phyloP scores from a whole-genome alignment of 345 rosid species.

The Cardiospermum halicacabum region DNA sequence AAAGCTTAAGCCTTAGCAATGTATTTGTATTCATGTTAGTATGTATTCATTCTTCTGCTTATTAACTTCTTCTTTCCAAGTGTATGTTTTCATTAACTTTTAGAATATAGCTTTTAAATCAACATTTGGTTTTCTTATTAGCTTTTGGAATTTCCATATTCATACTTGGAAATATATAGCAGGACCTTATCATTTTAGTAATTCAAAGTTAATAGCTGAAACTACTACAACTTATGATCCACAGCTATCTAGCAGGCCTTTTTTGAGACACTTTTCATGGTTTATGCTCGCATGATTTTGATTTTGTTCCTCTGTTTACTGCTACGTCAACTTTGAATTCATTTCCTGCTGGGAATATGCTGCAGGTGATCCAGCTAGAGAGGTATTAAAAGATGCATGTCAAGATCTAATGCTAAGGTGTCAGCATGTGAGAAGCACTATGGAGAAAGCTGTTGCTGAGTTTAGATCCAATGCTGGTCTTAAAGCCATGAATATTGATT shows the following conservation, averaged over 20 bases:
- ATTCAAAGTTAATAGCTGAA: too few relatives aligned
- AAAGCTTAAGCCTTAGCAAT: not conserved
- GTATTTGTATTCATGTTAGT: not conserved
- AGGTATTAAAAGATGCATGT: constrained; percentile 74
- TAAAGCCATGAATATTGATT: constrained; percentile 19
- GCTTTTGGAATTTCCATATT: too few relatives aligned
- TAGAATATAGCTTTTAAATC: too few relatives aligned
- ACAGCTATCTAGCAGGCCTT: too few relatives aligned
- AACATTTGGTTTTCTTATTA: too few relatives aligned
- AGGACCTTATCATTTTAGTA: too few relatives aligned
- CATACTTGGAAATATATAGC: too few relatives aligned
- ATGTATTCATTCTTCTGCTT: too few relatives aligned
- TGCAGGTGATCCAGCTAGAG: constrained; percentile 80
- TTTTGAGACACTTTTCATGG: not conserved
- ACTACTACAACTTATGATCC: too few relatives aligned
- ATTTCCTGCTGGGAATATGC: constrained; percentile 10
- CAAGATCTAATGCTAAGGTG: constrained; percentile 78
- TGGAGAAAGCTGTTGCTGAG: constrained; percentile 53
- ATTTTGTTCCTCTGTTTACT: not conserved
- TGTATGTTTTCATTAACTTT: too few relatives aligned
- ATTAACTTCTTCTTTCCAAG: too few relatives aligned
- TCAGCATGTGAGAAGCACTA: constrained; percentile 63
- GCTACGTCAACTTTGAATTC: not conserved
- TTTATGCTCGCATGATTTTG: not conserved
- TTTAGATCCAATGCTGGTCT: constrained; percentile 19